These are phyloP conservation scores for Aschersonia sp. DNA, from an alignment of 2,329 filamentous ascomycete genomes.

Conservation along the genomic window DNA sequence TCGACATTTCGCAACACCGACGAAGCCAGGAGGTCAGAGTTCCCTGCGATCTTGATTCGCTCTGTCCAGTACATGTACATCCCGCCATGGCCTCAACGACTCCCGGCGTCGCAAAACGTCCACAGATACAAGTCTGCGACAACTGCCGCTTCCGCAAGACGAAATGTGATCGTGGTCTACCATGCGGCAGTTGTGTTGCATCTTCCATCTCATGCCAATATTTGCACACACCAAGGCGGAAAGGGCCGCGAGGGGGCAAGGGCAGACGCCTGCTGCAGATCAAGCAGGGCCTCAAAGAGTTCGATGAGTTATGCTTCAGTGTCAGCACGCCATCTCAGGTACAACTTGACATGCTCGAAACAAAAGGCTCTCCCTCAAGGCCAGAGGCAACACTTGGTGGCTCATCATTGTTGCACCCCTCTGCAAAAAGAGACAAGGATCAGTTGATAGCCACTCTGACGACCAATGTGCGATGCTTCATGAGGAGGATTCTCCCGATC, in stretches of 20 bases:
- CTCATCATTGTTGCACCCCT: neutral
- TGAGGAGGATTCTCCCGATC: slow-evolving; percentile 17
- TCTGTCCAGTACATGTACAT: neutral
- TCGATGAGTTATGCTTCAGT: slow-evolving; percentile 7
- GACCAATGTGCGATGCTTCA: slow-evolving; percentile 14
- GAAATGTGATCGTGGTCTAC: slow-evolving; percentile 17
- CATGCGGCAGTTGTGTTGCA: slow-evolving; percentile 14
- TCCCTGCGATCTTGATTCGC: too few relatives aligned
- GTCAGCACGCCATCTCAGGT: slow-evolving; percentile 8
- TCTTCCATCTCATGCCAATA: slow-evolving; percentile 14
- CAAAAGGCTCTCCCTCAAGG: neutral
- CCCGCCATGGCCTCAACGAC: neutral
- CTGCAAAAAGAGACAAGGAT: slow-evolving; percentile 5
- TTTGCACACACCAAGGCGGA: slow-evolving; percentile 14
- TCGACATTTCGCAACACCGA: too few relatives aligned
- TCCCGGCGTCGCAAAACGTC: neutral
- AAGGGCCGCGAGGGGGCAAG: slow-evolving; percentile 14
- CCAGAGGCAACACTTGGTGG: neutral
- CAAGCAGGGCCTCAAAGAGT: slow-evolving; percentile 9
- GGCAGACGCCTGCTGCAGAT: slow-evolving; percentile 14
- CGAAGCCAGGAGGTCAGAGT: too few relatives aligned
- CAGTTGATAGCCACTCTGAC: slow-evolving; percentile 10
- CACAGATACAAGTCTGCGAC: slow-evolving; percentile 12
- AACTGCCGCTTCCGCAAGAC: slow-evolving; percentile 18
- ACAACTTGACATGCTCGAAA: slow-evolving; percentile 1